Evolutionary conservation across 1,284 basidiomycete genomes (phyloP).

Genomic region (Fomitopsis palustris): DNA sequence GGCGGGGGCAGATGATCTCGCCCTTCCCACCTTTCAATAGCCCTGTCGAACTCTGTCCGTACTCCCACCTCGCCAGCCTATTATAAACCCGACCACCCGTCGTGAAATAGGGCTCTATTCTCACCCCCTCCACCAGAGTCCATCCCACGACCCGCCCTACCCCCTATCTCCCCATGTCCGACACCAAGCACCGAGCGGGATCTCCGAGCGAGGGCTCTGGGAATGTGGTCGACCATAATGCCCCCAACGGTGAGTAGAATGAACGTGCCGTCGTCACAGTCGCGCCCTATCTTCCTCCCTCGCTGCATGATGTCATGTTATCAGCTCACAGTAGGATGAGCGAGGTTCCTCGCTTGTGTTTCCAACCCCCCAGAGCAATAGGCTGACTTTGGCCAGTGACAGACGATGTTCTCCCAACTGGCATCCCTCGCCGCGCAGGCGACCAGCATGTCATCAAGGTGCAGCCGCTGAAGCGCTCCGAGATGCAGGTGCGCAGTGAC

Average conservation of each 20-base stretch:
- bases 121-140: not conserved
- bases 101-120: not conserved
- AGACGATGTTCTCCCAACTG: slow-evolving; percentile 39
- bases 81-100: not conserved
- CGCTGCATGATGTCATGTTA: too few species aligned
- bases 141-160: not conserved
- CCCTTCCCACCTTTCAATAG: not conserved
- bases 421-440: slow-evolving; percentile 37
- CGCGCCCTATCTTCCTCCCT: too few species aligned
- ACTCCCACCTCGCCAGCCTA: not conserved
- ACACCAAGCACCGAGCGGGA: slow-evolving; percentile 24
- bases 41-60: not conserved
- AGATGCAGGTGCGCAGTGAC: slow-evolving; percentile 77
- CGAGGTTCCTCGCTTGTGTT: not conserved
- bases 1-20: not conserved
- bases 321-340: too few species aligned
- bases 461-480: slow-evolving; percentile 76
- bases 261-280: slow-evolving; percentile 10
- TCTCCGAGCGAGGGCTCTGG: slow-evolving; percentile 32
- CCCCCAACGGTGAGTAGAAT: slow-evolving; percentile 53
- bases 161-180: slow-evolving; percentile 6
- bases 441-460: slow-evolving; percentile 51
- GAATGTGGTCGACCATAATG: slow-evolving; percentile 76
- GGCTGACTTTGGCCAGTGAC: slow-evolving; percentile 16
- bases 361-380: not conserved